Conservation (phyloP, 352 stramenopile species). For the Pythium brassicae region DNA sequence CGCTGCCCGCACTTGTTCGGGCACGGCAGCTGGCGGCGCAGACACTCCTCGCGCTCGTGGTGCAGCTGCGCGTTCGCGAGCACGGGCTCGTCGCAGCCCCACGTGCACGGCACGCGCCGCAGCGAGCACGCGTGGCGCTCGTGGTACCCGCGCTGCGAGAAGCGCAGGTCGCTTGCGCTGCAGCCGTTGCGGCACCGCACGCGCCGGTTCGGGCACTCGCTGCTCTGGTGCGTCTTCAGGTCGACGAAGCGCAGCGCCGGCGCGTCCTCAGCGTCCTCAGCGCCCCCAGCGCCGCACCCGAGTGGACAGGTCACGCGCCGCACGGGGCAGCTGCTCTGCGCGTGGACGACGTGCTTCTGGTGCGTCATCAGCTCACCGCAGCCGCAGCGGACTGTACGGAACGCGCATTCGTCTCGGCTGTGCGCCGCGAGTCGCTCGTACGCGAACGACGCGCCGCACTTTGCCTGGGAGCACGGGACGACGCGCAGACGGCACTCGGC, state of each 20-base stretch:
- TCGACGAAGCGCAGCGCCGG: slow-evolving; percentile 25
- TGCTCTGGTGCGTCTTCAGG: slow-evolving; percentile 41
- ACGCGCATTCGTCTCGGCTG: slow-evolving; percentile 35
- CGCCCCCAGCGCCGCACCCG: slow-evolving; percentile 16
- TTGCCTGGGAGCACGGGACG: slow-evolving; percentile 41
- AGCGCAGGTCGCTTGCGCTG: slow-evolving; percentile 27
- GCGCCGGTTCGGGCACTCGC: slow-evolving; percentile 35
- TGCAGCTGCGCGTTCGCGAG: slow-evolving; percentile 28
- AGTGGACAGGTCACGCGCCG: slow-evolving; percentile 52
- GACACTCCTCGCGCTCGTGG: slow-evolving; percentile 58
- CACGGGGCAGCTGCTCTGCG: slow-evolving; percentile 31
- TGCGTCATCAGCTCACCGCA: slow-evolving; percentile 59
- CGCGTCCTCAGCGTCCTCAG: not conserved
- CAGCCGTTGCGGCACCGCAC: slow-evolving; percentile 77
- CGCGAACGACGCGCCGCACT: slow-evolving; percentile 31
- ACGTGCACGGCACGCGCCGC: slow-evolving; percentile 53
- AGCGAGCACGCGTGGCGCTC: slow-evolving; percentile 39
- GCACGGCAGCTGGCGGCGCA: slow-evolving; percentile 39
- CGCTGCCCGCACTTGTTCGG: slow-evolving; percentile 44
- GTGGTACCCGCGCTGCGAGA: slow-evolving; percentile 39
- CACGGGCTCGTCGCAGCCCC: slow-evolving; percentile 49
- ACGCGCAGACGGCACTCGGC: slow-evolving; percentile 33
- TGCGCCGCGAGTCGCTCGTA: slow-evolving; percentile 24
- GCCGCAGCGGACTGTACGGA: slow-evolving; percentile 35
- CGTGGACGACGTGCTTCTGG: slow-evolving; percentile 46